Evolutionary conservation across 768 basidiomycete genomes (phyloP), one percentile per base, ranked within the genome.

Genomic region (Trametes coccinea): DNA sequence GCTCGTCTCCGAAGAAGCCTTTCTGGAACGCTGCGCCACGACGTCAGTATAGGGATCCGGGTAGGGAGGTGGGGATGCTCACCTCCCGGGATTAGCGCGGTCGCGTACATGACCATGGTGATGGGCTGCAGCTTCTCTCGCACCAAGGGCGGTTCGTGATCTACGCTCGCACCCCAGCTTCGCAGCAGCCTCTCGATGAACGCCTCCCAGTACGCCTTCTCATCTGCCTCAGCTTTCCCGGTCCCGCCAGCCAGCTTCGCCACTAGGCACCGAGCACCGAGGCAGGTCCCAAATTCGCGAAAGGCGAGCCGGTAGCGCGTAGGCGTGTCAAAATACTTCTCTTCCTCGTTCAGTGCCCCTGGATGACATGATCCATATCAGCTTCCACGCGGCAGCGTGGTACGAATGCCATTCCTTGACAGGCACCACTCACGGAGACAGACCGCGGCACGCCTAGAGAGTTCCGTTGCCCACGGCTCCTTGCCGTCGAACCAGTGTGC

Each of bases 211-310:
- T 59, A 50, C 8, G 41, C 34, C 31, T 59, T 29, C 30, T 66
- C 63, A 9, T 56, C 51, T 13, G 45, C 53, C 7, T 57, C 53
- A 16, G 58, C 27, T 16, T 29, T 30, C 27, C 43, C 45, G 44
- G 49, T 52, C n/a, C 16, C 16, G n/a, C 39, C 29, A n/a, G 43
- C 34, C 37, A 55, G 37, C 8, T 39, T 49, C 14, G 56, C 49
- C 37, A 14, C 17, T n/a, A 59, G 56, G 51, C 70, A 72, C n/a
- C 59, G 60, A 48, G 70, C 54, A 13, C 67, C 70, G 14, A 71
- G 56, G 33, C 66, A 65, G 17, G 69, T 66, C 7, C 71, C 69
- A 58, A 69, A 71, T 51, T 73, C 72, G 30, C 71, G 67, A 56
- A 71, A 71, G 13, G 72, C 69, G 46, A 72, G 65, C 5, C 71